These are phyloP conservation scores for Debaryomyces udenii DNA, from an alignment of 1,139 yeast species.

Conservation along the genomic window DNA sequence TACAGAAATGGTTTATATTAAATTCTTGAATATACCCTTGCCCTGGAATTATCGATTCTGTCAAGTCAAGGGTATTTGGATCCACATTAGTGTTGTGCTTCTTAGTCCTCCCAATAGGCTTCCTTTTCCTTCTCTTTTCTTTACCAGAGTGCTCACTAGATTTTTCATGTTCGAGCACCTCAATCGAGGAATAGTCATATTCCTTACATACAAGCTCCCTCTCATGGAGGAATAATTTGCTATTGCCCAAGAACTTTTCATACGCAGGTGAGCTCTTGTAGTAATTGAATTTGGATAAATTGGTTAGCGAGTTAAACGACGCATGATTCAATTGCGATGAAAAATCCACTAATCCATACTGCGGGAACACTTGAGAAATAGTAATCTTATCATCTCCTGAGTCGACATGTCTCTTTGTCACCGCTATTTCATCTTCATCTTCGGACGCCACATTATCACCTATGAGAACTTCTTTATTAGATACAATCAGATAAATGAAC, in stretches of 20 bases:
- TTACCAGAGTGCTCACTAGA: conserved; percentile 4
- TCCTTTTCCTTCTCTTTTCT: conserved; percentile 22
- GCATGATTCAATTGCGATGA: conserved; percentile 36
- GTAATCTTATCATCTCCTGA: conserved; percentile 30
- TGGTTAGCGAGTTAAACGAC: conserved; percentile 39
- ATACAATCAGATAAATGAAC: conserved; percentile 22
- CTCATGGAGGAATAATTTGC: conserved; percentile 35
- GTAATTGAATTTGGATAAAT: conserved; percentile 39
- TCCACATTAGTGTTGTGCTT: conserved; percentile 39
- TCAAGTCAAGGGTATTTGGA: conserved; percentile 43
- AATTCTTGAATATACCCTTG: conserved; percentile 51
- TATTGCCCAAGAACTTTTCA: conserved; percentile 28
- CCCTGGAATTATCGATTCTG: conserved; percentile 48
- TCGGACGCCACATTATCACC: conserved; percentile 12
- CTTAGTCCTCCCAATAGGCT: conserved; percentile 35
- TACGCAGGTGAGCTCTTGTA: conserved; percentile 28
- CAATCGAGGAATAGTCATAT: conserved; percentile 27
- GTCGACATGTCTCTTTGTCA: not conserved
- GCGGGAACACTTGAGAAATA: conserved; percentile 45
- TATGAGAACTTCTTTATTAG: conserved; percentile 23
- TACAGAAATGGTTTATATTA: conserved; percentile 44
- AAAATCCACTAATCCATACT: conserved; percentile 39
- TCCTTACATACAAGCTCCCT: conserved; percentile 34
- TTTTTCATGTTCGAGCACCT: conserved; percentile 22
- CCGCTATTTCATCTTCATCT: conserved; percentile 10